Base-by-base conservation (phyloP, 2,329 filamentous ascomycete genomes). In the Alternaria burnsii region DNA sequence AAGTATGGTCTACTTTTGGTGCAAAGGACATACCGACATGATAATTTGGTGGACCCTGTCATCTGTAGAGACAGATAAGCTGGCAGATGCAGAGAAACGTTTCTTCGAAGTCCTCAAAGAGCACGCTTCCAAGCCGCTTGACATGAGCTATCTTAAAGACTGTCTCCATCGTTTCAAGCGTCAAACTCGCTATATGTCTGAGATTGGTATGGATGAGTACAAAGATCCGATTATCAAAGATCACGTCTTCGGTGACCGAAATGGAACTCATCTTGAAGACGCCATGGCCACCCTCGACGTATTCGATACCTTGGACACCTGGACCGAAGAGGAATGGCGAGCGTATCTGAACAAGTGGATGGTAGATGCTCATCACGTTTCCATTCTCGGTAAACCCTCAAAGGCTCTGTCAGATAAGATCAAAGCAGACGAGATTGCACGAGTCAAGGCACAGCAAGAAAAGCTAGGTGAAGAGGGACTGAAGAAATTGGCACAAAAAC, bases 81-180 rank as follows among this genome's bases (percentile, higher is more conserved):
- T 99, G 3, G 89, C 86, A 38, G 87, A 91, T 55, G 94, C 97
- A 0, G 93, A 98, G 78, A 87, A 93, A 75, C 88, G 94, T 36
- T 87, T 99, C 47, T 91, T 97, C 63, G 88, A 93, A 58, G 84
- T 99, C 10, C 85, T 99, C 28, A 88, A 89, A 62, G 91, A 97
- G 53, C 91, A 94, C 12, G 89, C 91, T 30, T 86, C 86, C 0
- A 92, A 93, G 64, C 89, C 92, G 3, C 82, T 99, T 3, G 93
- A 99, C 68, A 93, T 98, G 90, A 84, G 85, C 1, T 99, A 99
- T 75, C 86, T 99, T 81, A 87, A 87, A 47, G 94, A 97, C 68
- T 97, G 94, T 76, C 88, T 99, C 50, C 87, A 87, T 69, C 87
- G 94, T 57, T 92, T 95, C 77, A 88, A 88, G 64, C 88, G 94